Evolutionary conservation across 148 eudicot species (phyloP), one percentile per base, ranked within the genome.

Genomic region (Rhododendron henanense): DNA sequence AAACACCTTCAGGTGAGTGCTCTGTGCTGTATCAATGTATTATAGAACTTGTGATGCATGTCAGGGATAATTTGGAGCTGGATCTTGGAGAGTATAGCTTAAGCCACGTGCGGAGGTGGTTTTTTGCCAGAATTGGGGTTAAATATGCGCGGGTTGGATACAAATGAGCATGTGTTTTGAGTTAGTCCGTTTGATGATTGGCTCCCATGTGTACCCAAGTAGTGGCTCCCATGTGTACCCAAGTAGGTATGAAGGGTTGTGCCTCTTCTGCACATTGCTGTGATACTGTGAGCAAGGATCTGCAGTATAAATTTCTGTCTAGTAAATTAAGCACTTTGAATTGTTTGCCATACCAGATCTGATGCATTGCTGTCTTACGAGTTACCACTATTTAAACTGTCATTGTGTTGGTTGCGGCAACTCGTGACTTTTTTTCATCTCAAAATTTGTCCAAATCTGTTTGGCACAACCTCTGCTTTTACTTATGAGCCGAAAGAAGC

Each of bases 1-100:
- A 96, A 94, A 85, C 99, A 96, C 90, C 91, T 88, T 90, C 98
- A 95, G 96, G 99, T 96, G 75, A 90, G 83, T 89, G 86, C 85
- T 83, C 82, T 63, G 69, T 85, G 33, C 21, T 83, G 16, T 39
- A 85, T 45, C 55, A 35, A 15, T 83, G 47, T n/a, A 48, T 53
- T n/a, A 8, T 53, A 37, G 51, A 44, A 55, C 53, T 82, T 55
- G 25, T 81, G 47, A 53, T 44, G 51, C 8, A 18, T 81, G 69
- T 86, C 65, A 23, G 23, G 44, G 37, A 67, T 23, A 39, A 35
- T 74, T 35, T 74, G n/a, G 45, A 74, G 44, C 31, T 69, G 39
- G 69, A 31, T 69, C 18, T 69, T 69, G 75, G 75, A 19, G 2
- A 28, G 37, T 28, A 28, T 33, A 19, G 31, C 53, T 69, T n/a